A percentile compares a stretch with the other conserved stretches of the same genome.
Evolutionary conservation across 1,139 yeast genomes (phyloP).

Genomic region (Lodderomyces margitis): DNA sequence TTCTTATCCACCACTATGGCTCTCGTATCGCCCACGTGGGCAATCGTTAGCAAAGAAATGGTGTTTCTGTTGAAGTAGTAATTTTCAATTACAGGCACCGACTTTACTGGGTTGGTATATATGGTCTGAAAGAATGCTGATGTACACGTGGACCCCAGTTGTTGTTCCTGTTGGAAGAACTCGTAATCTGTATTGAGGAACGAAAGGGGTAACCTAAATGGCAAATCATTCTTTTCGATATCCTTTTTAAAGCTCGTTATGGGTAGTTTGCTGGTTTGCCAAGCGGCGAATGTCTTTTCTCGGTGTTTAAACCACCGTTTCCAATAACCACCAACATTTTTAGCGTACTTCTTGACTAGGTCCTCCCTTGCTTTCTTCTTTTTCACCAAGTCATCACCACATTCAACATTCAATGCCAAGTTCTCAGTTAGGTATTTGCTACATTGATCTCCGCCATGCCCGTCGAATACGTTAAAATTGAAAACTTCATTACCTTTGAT

Average conservation of each 20-base stretch:
- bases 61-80: constrained; percentile 71
- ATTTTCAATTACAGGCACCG: constrained; percentile 33
- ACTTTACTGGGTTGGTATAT: constrained; percentile 30
- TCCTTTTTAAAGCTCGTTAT: constrained; percentile 16
- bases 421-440: constrained; percentile 55
- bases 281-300: constrained; percentile 40
- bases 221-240: constrained; percentile 48
- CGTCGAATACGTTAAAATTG: constrained; percentile 80
- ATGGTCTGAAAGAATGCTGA: constrained; percentile 65
- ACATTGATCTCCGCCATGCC: constrained; percentile 88
- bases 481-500: constrained; percentile 36
- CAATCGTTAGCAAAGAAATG: constrained; percentile 69
- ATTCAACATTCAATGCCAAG: constrained; percentile 58
- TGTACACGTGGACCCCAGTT: constrained; percentile 84
- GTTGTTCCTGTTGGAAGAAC: constrained; percentile 30
- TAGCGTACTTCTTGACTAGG: constrained; percentile 49
- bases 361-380: constrained; percentile 33
- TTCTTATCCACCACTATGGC: constrained; percentile 75
- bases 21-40: constrained; percentile 94
- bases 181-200: constrained; percentile 61
- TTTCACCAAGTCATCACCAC: constrained; percentile 20
- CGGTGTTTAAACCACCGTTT: constrained; percentile 63
- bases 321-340: constrained; percentile 86
- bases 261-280: constrained; percentile 24
- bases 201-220: constrained; percentile 58